Base-by-base conservation (phyloP, 2,329 filamentous ascomycete genomes). In the Apiospora arundinis region DNA sequence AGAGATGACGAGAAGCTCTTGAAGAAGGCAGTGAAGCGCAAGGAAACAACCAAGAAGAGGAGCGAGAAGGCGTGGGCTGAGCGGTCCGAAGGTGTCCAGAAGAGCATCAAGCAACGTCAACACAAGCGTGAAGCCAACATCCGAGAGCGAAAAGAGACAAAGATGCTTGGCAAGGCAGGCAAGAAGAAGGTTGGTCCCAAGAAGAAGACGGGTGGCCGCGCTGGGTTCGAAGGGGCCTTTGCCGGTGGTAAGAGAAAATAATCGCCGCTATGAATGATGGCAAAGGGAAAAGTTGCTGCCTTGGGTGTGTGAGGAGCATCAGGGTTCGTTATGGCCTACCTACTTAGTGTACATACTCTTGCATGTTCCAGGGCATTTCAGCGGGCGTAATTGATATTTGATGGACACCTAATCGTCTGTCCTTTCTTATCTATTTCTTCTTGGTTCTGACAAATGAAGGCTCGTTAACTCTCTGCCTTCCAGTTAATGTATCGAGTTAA, bases 21-120 rank as follows among this genome's bases (percentile, higher is more conserved):
- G 40, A 98, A 97, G 87, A 98, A 97, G 87, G 93, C 95, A 0
- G 86, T 98, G 75, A 98, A 98, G 88, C 91, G 95, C 75, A 97
- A 97, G 85, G 94, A 98, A 78, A 90, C 92, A 75, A 86, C 89
- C 69, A 98, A 98, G 90, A 92, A 92, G 83, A 97, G 96, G 90
- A 97, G 93, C 80, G 94, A 94, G 81, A 92, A 92, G 79, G 94
- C 96, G 79, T 98, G 96, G 93, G 88, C 85, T 66, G 92, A 94
- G 71, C 88, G 93, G 67, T 84, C 90, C 49, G 90, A 92, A 40
- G 92, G 91, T 42, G 91, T 98, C 67, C 88, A 90, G 75, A 92
- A 93, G 82, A 86, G 92, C 67, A 92, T 93, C 80, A 92, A 94
- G 69, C 91, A 93, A 76, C 92, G 91, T 80, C 94, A 95, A 79